Evolutionary conservation across 2,329 filamentous ascomycete species (phyloP).

Genomic region (Claviceps africana): DNA sequence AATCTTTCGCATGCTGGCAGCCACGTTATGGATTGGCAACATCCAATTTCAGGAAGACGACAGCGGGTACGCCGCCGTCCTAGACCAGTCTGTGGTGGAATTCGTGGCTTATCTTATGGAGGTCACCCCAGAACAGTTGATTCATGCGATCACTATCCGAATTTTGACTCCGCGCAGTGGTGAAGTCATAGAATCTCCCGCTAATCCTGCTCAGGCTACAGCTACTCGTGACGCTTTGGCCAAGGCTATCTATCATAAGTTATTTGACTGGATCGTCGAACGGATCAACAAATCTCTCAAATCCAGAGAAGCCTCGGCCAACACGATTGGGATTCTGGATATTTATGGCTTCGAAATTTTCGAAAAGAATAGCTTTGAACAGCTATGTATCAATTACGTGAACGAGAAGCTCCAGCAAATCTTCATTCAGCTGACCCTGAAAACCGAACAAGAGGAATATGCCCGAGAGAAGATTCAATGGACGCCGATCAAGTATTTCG

Average conservation of each 20-base stretch:
- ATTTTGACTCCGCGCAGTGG: constrained; percentile 59
- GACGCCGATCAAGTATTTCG: constrained; percentile 98
- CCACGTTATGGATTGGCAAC: constrained; percentile 89
- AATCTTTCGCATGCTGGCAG: constrained; percentile 88
- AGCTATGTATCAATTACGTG: constrained; percentile 98
- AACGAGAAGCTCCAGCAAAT: constrained; percentile 99
- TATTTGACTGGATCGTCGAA: constrained; percentile 97
- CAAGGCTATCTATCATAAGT: constrained; percentile 92
- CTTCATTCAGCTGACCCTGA: constrained; percentile 93
- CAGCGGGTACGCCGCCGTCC: constrained; percentile 71
- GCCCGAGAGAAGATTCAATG: constrained; percentile 91
- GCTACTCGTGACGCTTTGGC: constrained; percentile 82
- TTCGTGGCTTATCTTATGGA: constrained; percentile 91
- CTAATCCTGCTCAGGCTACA: constrained; percentile 75
- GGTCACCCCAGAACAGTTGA: constrained; percentile 64
- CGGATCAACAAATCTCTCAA: constrained; percentile 81
- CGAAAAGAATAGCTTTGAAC: constrained; percentile 97
- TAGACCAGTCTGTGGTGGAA: constrained; percentile 81
- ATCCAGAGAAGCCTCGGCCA: constrained; percentile 58
- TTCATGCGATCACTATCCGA: constrained; percentile 79
- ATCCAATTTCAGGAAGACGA: constrained; percentile 85
- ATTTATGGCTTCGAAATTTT: constrained; percentile 99
- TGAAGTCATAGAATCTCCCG: constrained; percentile 57
- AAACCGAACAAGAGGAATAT: constrained; percentile 96
- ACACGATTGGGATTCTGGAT: constrained; percentile 92